phyloP scores from a whole-genome alignment of 306 rosid genomes.

The Abrus pulchellus region DNA sequence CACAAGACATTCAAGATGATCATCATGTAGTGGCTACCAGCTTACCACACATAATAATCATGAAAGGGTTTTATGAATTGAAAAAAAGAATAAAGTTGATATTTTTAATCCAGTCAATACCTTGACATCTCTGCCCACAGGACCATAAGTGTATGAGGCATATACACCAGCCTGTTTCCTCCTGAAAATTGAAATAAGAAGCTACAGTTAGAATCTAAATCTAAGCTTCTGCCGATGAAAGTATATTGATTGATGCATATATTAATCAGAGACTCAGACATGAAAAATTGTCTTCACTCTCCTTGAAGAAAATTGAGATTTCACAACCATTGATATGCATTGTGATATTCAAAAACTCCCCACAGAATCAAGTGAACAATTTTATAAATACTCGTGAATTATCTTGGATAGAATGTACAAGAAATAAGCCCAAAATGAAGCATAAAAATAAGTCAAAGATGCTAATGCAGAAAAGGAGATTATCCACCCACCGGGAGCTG shows the following conservation, averaged over 20 bases:
- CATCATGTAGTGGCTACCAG: slow-evolving; percentile 3
- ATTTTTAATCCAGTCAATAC: slow-evolving; percentile 51
- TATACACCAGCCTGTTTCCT: slow-evolving; percentile 83
- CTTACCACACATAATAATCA: slow-evolving; percentile 6
- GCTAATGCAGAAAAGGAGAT: slow-evolving; percentile 20
- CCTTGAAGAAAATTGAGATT: not conserved
- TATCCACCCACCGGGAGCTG: slow-evolving; percentile 75
- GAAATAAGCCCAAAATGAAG: slow-evolving; percentile 21
- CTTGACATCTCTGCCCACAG: slow-evolving; percentile 72
- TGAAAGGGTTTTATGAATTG: slow-evolving; percentile 1
- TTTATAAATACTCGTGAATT: not conserved
- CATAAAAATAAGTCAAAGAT: not conserved
- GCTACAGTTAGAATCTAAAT: slow-evolving; percentile 41
- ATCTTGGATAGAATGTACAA: slow-evolving; percentile 20
- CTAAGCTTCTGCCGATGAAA: slow-evolving; percentile 6
- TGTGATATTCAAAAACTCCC: not conserved
- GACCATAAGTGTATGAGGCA: slow-evolving; percentile 78
- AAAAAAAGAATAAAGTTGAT: slow-evolving; percentile 6
- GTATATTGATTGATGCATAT: not conserved
- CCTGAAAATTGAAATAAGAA: slow-evolving; percentile 53
- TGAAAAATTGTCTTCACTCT: slow-evolving; percentile 4
- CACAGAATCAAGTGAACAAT: slow-evolving; percentile 3
- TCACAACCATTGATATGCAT: not conserved
- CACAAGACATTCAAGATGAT: slow-evolving; percentile 7
- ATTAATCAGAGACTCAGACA: slow-evolving; percentile 7